Evolutionary conservation across 73 alveolate genomes (phyloP), one percentile per base, ranked within the genome.

Genomic region (Stentor roeselii): DNA sequence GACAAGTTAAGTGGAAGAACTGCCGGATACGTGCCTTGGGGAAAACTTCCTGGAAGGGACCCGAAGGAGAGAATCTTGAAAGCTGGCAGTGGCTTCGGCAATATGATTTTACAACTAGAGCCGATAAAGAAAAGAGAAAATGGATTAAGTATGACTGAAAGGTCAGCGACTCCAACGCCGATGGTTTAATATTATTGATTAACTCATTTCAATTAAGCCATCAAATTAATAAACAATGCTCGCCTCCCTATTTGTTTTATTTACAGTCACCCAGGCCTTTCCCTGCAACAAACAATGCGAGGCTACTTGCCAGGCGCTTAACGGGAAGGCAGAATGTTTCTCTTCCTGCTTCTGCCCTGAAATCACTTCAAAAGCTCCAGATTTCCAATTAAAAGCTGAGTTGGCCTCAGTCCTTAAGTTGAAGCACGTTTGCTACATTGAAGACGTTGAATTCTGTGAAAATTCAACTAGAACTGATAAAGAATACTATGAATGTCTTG

Each of bases 1-100:
- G 92, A 92, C 27, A 95, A 94, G 78, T 84, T 94, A 58, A 86
- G 60, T n/a, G 96, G 92, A 37, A 85, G 76, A 76, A 89, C 85
- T 35, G 91, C 93, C 21, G 95, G 90, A 38, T 90, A 76, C 86
- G 75, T 84, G 59, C 90, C 94, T 0, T 94, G 98, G 98, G 89
- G 88, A 86, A 85, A 87, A 83, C 90, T 92, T 78, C 98, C 98
- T 82, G 87, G 88, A 82, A 93, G 98, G 87, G 97, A 93, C 60
- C 93, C 93, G 11, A 93, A 92, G 74, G 98, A 89, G 42, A 89
- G 95, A 89, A 87, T 87, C 27, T 34, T 83, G 14, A 84, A 82
- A 75, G 90, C 67, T 11, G 67, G 67, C 21, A 21, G 30, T 11
- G 67, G 30, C 21, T 50, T 50, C 21, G 6, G 30, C 6, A 50